phyloP scores from a whole-genome alignment of 2,329 filamentous ascomycete species.

The Lachnellula hyalina region DNA sequence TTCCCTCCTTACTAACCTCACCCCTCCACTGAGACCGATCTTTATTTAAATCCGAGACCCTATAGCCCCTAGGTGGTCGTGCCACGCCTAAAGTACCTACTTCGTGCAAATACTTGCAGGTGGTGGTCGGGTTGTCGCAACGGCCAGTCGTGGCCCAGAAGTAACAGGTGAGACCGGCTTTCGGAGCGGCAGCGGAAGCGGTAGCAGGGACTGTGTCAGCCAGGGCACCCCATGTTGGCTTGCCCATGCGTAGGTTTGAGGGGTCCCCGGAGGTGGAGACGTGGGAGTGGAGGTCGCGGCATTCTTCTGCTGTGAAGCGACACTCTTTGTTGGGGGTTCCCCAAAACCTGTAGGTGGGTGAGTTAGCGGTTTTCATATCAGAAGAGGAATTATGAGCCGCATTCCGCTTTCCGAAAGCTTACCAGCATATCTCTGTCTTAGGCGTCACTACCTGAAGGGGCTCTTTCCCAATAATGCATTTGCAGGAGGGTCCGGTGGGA shows the following conservation, averaged over 20 bases:
- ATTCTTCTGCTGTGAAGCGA: constrained; percentile 25
- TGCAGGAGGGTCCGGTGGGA: background rate
- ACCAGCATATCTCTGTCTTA: constrained; percentile 24
- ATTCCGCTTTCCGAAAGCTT: background rate
- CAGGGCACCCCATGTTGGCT: constrained; percentile 21
- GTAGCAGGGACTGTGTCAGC: constrained; percentile 10
- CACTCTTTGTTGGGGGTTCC: constrained; percentile 14
- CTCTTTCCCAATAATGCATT: constrained; percentile 4
- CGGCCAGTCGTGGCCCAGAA: constrained; percentile 16
- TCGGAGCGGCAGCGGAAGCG: background rate
- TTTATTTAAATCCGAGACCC: background rate
- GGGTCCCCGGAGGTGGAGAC: background rate
- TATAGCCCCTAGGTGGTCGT: background rate
- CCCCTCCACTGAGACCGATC: background rate
- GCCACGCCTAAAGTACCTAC: constrained; percentile 7
- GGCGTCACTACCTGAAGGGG: constrained; percentile 11
- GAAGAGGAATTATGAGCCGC: background rate
- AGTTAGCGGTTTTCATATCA: background rate
- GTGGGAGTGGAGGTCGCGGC: constrained; percentile 20
- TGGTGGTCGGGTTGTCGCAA: constrained; percentile 5
- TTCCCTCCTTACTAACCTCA: background rate
- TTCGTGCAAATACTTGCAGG: constrained; percentile 20
- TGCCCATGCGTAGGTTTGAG: constrained; percentile 19
- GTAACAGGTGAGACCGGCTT: constrained; percentile 12
- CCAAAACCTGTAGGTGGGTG: constrained; percentile 11